Evolutionary conservation across 2,329 filamentous ascomycete genomes (phyloP).

Genomic region (Talaromyces sp.): DNA sequence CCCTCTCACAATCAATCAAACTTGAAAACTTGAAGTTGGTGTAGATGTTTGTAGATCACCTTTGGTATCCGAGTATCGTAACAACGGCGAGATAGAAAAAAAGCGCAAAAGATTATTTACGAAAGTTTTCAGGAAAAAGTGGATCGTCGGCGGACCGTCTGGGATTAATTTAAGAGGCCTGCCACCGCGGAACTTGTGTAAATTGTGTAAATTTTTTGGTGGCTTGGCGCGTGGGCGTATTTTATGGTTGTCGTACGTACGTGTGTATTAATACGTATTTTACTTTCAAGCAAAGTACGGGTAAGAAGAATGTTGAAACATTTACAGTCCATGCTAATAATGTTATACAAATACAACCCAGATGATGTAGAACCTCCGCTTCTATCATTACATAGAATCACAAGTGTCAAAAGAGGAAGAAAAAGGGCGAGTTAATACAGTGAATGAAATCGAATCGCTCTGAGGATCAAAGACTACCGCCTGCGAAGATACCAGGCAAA

Average conservation of each 20-base stretch:
- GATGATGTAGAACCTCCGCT: not conserved
- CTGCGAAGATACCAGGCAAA: conserved; percentile 93
- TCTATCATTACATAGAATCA: not conserved
- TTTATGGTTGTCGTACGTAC: not conserved
- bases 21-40: not conserved
- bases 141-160: not conserved
- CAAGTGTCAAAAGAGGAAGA: conserved; percentile 19
- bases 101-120: not conserved
- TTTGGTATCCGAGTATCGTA: not conserved
- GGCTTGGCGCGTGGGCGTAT: not conserved
- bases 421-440: conserved; percentile 37
- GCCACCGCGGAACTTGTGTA: not conserved
- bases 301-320: not conserved
- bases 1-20: not conserved
- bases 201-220: conserved; percentile 7
- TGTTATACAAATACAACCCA: conserved; percentile 8
- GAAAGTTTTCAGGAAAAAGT: not conserved
- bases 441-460: conserved; percentile 18
- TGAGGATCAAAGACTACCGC: conserved; percentile 48
- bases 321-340: conserved; percentile 1
- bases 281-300: not conserved
- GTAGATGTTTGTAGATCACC: not conserved
- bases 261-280: no score
- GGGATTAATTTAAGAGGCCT: not conserved
- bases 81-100: not conserved